Conservation (phyloP, 176 grass and related monocot species). For the Otatea glauca region DNA sequence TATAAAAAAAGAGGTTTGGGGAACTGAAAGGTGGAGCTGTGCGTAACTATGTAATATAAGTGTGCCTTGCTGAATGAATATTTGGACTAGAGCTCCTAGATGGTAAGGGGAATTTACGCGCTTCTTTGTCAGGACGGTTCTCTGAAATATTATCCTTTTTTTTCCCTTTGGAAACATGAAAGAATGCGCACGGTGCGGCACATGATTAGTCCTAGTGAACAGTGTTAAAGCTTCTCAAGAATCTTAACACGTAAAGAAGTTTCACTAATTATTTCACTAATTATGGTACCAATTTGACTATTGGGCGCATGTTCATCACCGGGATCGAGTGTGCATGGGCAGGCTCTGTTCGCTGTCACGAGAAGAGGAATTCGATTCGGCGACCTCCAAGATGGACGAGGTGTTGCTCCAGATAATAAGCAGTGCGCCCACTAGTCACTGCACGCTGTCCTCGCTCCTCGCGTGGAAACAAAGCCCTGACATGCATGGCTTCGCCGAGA, state of each 20-base stretch:
- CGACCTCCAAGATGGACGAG: not conserved
- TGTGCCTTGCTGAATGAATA: not conserved
- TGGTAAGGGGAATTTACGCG: not conserved
- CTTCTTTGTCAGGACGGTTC: not conserved
- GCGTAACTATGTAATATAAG: not conserved
- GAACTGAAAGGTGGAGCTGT: too few species aligned
- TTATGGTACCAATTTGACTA: too few species aligned
- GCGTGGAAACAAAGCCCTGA: not conserved
- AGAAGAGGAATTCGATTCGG: slow-evolving; percentile 20
- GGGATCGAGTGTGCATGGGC: too few species aligned
- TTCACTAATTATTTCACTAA: too few species aligned
- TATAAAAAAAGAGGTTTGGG: not conserved
- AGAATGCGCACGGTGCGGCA: not conserved
- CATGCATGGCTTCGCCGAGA: too few species aligned
- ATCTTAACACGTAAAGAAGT: too few species aligned
- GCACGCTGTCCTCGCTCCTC: not conserved
- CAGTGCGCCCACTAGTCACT: not conserved
- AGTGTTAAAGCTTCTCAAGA: too few species aligned
- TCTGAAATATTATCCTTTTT: not conserved
- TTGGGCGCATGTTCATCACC: too few species aligned
- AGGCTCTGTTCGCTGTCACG: not conserved
- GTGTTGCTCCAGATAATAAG: not conserved
- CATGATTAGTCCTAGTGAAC: too few species aligned
- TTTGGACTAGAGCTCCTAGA: not conserved
- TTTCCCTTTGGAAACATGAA: not conserved